phyloP scores from a whole-genome alignment of 2,329 filamentous ascomycete genomes.

The Beauveria medogensis region DNA sequence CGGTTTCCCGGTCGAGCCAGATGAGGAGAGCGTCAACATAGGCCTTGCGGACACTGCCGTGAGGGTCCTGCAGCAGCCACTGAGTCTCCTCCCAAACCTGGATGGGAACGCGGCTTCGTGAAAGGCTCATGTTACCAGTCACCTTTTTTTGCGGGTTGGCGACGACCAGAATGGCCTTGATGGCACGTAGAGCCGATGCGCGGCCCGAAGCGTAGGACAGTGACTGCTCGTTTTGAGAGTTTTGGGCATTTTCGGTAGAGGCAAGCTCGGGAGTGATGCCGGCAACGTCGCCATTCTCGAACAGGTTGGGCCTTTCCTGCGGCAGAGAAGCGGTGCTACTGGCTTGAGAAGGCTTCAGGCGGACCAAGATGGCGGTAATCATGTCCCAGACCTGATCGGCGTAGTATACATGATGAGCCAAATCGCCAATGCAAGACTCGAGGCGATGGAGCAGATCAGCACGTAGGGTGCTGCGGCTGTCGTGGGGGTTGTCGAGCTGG shows the following conservation, averaged over 20 bases:
- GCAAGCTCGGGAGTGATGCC: conserved; percentile 24
- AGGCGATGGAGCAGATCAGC: conserved; percentile 61
- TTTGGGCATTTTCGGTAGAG: conserved; percentile 31
- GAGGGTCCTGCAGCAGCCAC: conserved; percentile 77
- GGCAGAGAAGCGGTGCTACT: conserved; percentile 36
- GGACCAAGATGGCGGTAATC: conserved; percentile 70
- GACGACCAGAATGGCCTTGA: conserved; percentile 74
- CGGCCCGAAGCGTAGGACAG: conserved; percentile 49
- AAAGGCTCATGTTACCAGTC: conserved; percentile 53
- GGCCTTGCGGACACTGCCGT: conserved; percentile 69
- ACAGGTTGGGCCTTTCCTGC: conserved; percentile 36
- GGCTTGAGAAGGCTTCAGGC: conserved; percentile 59
- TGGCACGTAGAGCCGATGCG: conserved; percentile 61
- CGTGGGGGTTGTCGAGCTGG: conserved; percentile 24
- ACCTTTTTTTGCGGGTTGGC: conserved; percentile 62
- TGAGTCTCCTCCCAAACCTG: conserved; percentile 95
- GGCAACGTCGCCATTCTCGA: conserved; percentile 27
- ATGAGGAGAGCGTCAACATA: conserved; percentile 78
- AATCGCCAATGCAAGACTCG: conserved; percentile 76
- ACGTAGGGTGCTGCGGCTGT: conserved; percentile 38
- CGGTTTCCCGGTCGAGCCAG: conserved; percentile 80
- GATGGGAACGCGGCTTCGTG: conserved; percentile 67
- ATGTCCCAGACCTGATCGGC: conserved; percentile 94
- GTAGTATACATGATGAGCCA: conserved; percentile 95
- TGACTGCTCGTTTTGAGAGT: conserved; percentile 39